phyloP scores from a whole-genome alignment of 768 basidiomycete genomes.

The Rhodotorula taiwanensis region DNA sequence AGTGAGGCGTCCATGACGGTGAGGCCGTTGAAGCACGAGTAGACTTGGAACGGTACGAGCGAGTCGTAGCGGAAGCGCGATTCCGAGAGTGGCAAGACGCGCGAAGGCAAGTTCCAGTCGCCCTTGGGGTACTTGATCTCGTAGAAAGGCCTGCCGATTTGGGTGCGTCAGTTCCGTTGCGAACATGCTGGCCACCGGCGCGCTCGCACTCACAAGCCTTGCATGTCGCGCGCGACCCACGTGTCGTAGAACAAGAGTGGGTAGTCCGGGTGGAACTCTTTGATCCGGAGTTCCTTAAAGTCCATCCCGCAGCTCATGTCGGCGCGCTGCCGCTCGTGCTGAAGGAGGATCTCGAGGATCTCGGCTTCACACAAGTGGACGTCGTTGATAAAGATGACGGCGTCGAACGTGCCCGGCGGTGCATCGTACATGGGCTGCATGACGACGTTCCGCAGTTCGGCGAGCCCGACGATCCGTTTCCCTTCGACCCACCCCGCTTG shows the following conservation, averaged over 20 bases:
- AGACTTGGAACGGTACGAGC: slow-evolving; percentile 43
- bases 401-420: slow-evolving; percentile 39
- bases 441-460: slow-evolving; percentile 43
- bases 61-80: slow-evolving; percentile 35
- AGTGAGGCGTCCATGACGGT: slow-evolving; percentile 37
- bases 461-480: slow-evolving; percentile 43
- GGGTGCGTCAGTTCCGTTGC: slow-evolving; percentile 1
- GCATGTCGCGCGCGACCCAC: slow-evolving; percentile 45
- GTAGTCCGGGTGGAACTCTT: slow-evolving; percentile 17
- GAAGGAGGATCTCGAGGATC: slow-evolving; percentile 44
- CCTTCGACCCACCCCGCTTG: slow-evolving; percentile 31
- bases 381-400: slow-evolving; percentile 44
- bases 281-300: slow-evolving; percentile 37
- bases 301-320: slow-evolving; percentile 47
- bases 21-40: slow-evolving; percentile 44
- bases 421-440: slow-evolving; percentile 42
- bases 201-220: slow-evolving; percentile 1
- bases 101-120: slow-evolving; percentile 29
- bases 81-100: slow-evolving; percentile 1
- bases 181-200: no score
- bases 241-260: slow-evolving; percentile 43
- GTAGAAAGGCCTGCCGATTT: slow-evolving; percentile 37
- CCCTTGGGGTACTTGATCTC: slow-evolving; percentile 14
- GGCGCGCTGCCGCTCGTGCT: slow-evolving; percentile 43
- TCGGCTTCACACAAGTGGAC: slow-evolving; percentile 43